phyloP scores from a whole-genome alignment of 2,329 filamentous ascomycete species.

The Endocalyx cinctus region DNA sequence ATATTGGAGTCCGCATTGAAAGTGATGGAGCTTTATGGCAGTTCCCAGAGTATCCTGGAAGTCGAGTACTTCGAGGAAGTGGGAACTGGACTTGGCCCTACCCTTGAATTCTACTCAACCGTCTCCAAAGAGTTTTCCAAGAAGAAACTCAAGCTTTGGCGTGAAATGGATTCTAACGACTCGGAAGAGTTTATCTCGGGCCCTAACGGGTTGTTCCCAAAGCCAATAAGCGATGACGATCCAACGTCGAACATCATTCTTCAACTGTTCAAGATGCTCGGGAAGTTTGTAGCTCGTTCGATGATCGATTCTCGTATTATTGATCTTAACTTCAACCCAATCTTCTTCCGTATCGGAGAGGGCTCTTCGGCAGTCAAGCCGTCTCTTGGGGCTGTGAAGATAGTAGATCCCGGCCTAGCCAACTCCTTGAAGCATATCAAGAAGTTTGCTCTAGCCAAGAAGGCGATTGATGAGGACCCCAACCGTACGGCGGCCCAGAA shows the following conservation, averaged over 20 bases:
- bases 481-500: conserved; percentile 66
- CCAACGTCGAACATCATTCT: conserved; percentile 81
- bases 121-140: conserved; percentile 97
- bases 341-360: conserved; percentile 92
- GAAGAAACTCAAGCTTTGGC: conserved; percentile 95
- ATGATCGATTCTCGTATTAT: conserved; percentile 99
- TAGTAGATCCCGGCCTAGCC: conserved; percentile 81
- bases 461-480: conserved; percentile 70
- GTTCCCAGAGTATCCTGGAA: conserved; percentile 92
- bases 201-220: conserved; percentile 81
- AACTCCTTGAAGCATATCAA: conserved; percentile 83
- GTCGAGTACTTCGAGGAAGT: conserved; percentile 99
- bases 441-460: conserved; percentile 79
- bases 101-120: conserved; percentile 95
- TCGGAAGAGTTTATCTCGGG: conserved; percentile 80
- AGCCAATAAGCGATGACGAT: conserved; percentile 79
- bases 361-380: conserved; percentile 63
- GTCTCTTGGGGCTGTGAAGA: conserved; percentile 82
- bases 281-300: conserved; percentile 94
- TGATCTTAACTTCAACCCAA: conserved; percentile 94
- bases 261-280: conserved; percentile 85
- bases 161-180: conserved; percentile 75
- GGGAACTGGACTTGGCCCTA: conserved; percentile 90
- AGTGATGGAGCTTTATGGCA: conserved; percentile 97
- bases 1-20: conserved; percentile 96